phyloP scores from a whole-genome alignment of 148 eudicot genomes.

The Diospyros kaki region DNA sequence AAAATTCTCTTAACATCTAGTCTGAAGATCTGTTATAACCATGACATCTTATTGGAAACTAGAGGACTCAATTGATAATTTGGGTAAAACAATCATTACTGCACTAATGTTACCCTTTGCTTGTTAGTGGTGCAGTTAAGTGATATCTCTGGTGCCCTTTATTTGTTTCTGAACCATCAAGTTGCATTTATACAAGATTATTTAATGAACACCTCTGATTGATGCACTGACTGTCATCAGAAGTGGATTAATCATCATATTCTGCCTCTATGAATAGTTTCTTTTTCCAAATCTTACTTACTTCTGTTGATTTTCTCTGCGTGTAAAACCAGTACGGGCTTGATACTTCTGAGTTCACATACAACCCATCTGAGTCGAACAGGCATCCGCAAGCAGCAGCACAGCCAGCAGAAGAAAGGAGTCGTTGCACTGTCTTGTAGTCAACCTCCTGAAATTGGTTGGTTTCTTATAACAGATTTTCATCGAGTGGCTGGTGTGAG shows the following conservation, averaged over 20 bases:
- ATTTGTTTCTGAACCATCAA: too few species aligned
- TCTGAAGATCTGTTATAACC: background rate
- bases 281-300: background rate
- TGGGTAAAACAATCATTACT: background rate
- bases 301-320: slow-evolving; percentile 4
- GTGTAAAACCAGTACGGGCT: slow-evolving; percentile 71
- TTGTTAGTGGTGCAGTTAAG: too few species aligned
- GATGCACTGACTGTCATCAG: background rate
- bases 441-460: background rate
- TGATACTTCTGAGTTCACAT: slow-evolving; percentile 89
- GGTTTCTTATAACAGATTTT: slow-evolving; percentile 13
- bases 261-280: too few species aligned
- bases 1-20: background rate
- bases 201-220: background rate
- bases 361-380: slow-evolving; percentile 71
- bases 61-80: background rate
- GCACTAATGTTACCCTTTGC: too few species aligned
- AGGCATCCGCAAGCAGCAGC: slow-evolving; percentile 57
- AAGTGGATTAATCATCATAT: background rate
- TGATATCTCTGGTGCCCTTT: too few species aligned
- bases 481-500: slow-evolving; percentile 16
- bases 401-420: slow-evolving; percentile 56
- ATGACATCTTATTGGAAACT: background rate
- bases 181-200: background rate
- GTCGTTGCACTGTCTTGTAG: slow-evolving; percentile 85